Conservation (phyloP, 768 basidiomycete genomes). For the Collybia nuda region DNA sequence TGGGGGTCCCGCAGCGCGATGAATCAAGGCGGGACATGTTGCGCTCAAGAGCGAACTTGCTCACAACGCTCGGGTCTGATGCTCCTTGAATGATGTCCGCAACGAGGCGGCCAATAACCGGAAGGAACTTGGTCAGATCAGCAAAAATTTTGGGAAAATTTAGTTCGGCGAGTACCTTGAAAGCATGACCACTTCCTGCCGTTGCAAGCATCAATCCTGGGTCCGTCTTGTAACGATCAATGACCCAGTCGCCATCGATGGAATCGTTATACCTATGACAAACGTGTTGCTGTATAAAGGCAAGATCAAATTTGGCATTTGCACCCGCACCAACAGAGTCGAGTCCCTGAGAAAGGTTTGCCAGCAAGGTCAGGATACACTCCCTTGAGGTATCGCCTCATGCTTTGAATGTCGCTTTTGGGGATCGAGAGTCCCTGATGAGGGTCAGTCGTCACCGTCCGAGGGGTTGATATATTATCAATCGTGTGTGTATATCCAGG, state of each 20-base stretch:
- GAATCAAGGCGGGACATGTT: slow-evolving; percentile 16
- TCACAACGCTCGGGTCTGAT: slow-evolving; percentile 47
- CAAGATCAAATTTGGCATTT: neutral
- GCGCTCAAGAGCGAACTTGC: slow-evolving; percentile 68
- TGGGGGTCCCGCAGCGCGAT: slow-evolving; percentile 13
- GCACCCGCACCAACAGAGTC: slow-evolving; percentile 78
- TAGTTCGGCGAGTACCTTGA: slow-evolving; percentile 55
- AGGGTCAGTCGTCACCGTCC: slow-evolving; percentile 67
- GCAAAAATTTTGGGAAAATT: neutral
- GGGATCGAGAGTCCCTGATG: slow-evolving; percentile 68
- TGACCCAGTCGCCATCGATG: slow-evolving; percentile 85
- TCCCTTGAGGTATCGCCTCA: slow-evolving; percentile 51
- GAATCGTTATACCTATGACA: slow-evolving; percentile 83
- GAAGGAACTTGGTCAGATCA: slow-evolving; percentile 66
- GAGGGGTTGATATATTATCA: slow-evolving; percentile 65
- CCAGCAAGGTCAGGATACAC: slow-evolving; percentile 79
- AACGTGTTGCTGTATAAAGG: too few relatives aligned
- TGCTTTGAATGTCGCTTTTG: slow-evolving; percentile 39
- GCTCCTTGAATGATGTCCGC: slow-evolving; percentile 69
- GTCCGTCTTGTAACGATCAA: slow-evolving; percentile 65
- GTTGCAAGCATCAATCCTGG: slow-evolving; percentile 76
- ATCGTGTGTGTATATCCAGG: slow-evolving; percentile 65
- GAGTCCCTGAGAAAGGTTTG: slow-evolving; percentile 68
- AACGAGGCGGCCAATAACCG: slow-evolving; percentile 77
- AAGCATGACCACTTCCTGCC: slow-evolving; percentile 86